phyloP scores from a whole-genome alignment of 345 rosid genomes.

The Orychophragmus violaceus region DNA sequence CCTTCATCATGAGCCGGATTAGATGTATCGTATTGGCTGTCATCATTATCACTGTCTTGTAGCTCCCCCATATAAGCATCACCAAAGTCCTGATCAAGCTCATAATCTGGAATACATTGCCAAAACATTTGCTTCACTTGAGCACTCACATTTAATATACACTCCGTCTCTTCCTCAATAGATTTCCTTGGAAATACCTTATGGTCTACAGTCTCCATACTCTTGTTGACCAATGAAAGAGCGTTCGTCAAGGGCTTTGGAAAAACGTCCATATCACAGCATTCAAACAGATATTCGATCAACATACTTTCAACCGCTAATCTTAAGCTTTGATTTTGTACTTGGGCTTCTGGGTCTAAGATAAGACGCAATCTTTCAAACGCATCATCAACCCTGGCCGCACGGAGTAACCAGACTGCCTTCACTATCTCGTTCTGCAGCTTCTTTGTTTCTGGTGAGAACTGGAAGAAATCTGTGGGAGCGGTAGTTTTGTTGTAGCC shows the following conservation, averaged over 20 bases:
- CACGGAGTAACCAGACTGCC: conserved; percentile 52
- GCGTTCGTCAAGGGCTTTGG: conserved; percentile 55
- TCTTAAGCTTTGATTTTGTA: conserved; percentile 41
- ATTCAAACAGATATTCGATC: conserved; percentile 65
- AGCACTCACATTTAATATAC: conserved; percentile 69
- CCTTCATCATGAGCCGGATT: conserved; percentile 47
- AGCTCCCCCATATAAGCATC: conserved; percentile 75
- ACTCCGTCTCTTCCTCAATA: conserved; percentile 60
- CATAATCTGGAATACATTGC: conserved; percentile 53
- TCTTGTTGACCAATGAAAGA: conserved; percentile 55
- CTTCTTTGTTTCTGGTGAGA: conserved; percentile 43
- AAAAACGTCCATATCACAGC: conserved; percentile 52
- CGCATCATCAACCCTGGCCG: conserved; percentile 45
- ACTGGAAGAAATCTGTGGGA: conserved; percentile 35
- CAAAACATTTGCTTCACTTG: conserved; percentile 52
- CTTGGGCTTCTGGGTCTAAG: conserved; percentile 46
- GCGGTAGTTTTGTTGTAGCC: conserved; percentile 32
- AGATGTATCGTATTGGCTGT: conserved; percentile 22
- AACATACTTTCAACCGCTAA: conserved; percentile 51
- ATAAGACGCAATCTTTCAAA: conserved; percentile 48
- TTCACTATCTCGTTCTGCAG: conserved; percentile 69
- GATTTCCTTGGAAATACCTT: conserved; percentile 37
- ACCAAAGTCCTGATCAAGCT: conserved; percentile 49
- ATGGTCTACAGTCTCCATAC: conserved; percentile 25
- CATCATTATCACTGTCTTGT: conserved; percentile 52